Evolutionary conservation across 345 rosid species (phyloP), one percentile per base, ranked within the genome.

Genomic region (Eucalyptus camaldulensis): DNA sequence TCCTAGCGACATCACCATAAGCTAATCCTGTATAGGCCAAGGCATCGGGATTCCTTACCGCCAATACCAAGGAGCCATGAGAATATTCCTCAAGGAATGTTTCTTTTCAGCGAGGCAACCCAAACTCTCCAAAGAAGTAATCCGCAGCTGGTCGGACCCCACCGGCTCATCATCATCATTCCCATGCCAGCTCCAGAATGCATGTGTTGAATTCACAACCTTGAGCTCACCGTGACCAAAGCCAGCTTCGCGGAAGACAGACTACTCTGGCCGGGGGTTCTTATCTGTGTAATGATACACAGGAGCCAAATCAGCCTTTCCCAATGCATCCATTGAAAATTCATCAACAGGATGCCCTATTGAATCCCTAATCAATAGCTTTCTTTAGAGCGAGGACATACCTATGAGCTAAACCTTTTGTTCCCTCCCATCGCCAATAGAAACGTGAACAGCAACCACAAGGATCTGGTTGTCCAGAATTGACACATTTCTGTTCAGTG

Each of bases 391-490:
- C 17, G 80, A 58, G 88, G 43, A 80, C 95, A 83, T 95, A 95
- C 99, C 90, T 94, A 76, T 86, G 93, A 88, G 99, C 99, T 91
- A 98, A 90, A 83, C 99, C 99, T 94, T 93, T 91, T 91, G 92
- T 98, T 97, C 86, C 99, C 99, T 47, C 87, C 99, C 99, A 93
- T 97, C 97, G 9, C 99, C 99, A 33, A 97, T 95, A 3, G 99
- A 95, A 90, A 97, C 94, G 93, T 98, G 97, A 76, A 97, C 92
- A 14, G 97, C 90, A 89, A 89, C 99, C 99, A 86, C 99, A 96
- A 17, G 92, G 93, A 93, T 96, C 96, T 49, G 91, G 91, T 80
- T 90, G 95, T 90, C 98, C 97, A 65, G 93, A 92, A 91, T 92
- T 86, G 60, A 96, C 96, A 49, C 98, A 98, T 86, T 89, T 92